A percentile compares a stretch with the other conserved stretches of the same genome.
phyloP scores from a whole-genome alignment of 2,329 filamentous ascomycete genomes.

The Thielaviopsis musarum region DNA sequence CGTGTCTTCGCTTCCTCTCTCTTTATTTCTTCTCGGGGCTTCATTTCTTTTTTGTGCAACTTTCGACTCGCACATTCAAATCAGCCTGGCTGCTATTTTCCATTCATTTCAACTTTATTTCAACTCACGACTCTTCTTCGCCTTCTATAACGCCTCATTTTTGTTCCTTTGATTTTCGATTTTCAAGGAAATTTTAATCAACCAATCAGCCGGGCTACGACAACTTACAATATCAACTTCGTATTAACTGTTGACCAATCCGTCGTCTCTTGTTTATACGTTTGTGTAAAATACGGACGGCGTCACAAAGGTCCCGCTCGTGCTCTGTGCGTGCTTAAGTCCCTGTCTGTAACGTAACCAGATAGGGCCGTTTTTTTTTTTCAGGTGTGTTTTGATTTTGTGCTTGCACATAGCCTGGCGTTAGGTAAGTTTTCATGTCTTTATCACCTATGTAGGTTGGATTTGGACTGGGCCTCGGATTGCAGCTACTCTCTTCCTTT shows the following conservation, averaged over 20 bases:
- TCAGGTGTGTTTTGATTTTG: background rate
- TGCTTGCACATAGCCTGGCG: background rate
- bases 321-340: background rate
- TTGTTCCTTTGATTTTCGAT: background rate
- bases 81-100: conserved; percentile 8
- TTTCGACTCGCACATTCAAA: background rate
- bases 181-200: background rate
- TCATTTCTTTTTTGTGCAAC: background rate
- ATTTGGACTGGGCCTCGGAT: background rate
- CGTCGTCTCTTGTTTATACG: background rate
- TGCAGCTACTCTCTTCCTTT: background rate
- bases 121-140: background rate
- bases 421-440: background rate
- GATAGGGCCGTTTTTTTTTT: background rate
- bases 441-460: background rate
- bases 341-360: background rate
- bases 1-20: background rate
- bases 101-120: background rate
- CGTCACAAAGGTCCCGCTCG: background rate
- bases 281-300: background rate
- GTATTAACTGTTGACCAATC: background rate
- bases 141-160: background rate
- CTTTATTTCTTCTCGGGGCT: background rate
- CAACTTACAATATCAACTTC: background rate
- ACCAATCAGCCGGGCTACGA: background rate